Conservation (phyloP, 305 asterid species). For the Fraxinus sp. region DNA sequence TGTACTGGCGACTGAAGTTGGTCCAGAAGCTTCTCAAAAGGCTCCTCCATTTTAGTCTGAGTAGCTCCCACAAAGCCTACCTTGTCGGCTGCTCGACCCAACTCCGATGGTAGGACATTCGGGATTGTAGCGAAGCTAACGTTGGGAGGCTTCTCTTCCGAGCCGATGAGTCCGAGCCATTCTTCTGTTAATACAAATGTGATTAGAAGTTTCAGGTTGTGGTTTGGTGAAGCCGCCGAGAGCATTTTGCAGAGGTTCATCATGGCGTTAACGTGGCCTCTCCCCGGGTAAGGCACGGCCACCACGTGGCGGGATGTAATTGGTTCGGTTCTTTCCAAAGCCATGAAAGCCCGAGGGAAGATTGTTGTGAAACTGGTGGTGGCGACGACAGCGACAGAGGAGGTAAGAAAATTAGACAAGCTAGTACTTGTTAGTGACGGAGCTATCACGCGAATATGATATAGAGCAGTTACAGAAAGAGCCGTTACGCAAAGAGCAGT, state of each 20-base stretch:
- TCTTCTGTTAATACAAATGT: constrained; percentile 71
- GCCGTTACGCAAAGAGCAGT: too few relatives aligned
- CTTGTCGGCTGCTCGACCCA: constrained; percentile 57
- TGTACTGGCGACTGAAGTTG: constrained; percentile 35
- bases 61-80: constrained; percentile 49
- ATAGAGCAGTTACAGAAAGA: too few relatives aligned
- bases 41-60: constrained; percentile 54
- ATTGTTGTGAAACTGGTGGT: background rate
- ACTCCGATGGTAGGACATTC: constrained; percentile 54
- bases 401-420: background rate
- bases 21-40: constrained; percentile 49
- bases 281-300: constrained; percentile 71
- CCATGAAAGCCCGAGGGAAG: background rate
- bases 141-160: constrained; percentile 41
- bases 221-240: constrained; percentile 10
- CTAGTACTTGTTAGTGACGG: background rate
- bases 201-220: constrained; percentile 30
- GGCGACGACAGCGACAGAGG: background rate
- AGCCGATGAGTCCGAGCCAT: constrained; percentile 58
- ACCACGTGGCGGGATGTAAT: constrained; percentile 45
- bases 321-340: constrained; percentile 14
- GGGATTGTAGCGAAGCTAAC: constrained; percentile 57
- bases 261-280: constrained; percentile 80
- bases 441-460: background rate
- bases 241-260: constrained; percentile 73